A percentile compares a stretch with the other conserved stretches of the same genome.
phyloP scores from a whole-genome alignment of 1,284 basidiomycete species.

The Cystobasidium pallidum region DNA sequence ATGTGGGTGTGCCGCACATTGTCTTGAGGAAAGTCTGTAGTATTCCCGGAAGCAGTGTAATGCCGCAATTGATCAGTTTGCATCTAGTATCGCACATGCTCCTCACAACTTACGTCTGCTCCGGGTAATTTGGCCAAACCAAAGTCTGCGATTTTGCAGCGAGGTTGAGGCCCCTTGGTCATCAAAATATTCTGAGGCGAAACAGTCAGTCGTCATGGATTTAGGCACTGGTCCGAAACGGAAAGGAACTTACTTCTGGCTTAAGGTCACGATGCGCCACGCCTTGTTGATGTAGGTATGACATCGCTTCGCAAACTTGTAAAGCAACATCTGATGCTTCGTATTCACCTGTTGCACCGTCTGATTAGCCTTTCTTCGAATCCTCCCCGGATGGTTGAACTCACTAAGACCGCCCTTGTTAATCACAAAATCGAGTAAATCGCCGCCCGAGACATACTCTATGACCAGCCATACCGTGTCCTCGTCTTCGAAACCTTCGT shows the following conservation, averaged over 20 bases:
- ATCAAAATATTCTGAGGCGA: slow-evolving; percentile 68
- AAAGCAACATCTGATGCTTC: slow-evolving; percentile 67
- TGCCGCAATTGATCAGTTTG: neutral
- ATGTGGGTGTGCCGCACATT: slow-evolving; percentile 81
- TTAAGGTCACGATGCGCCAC: slow-evolving; percentile 90
- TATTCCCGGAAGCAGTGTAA: neutral
- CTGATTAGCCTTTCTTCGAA: neutral
- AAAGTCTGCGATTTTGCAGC: slow-evolving; percentile 86
- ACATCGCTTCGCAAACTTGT: slow-evolving; percentile 70
- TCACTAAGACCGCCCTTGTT: slow-evolving; percentile 64
- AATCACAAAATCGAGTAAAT: slow-evolving; percentile 80
- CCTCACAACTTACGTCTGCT: slow-evolving; percentile 52
- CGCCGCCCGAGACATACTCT: slow-evolving; percentile 76
- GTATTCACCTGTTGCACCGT: slow-evolving; percentile 62
- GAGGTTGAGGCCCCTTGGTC: slow-evolving; percentile 66
- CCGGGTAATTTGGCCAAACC: slow-evolving; percentile 87
- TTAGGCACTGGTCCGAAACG: neutral
- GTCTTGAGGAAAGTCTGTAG: slow-evolving; percentile 62
- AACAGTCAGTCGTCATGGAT: neutral
- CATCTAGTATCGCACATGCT: neutral
- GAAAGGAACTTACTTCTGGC: slow-evolving; percentile 66
- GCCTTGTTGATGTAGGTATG: slow-evolving; percentile 70
- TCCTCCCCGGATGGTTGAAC: slow-evolving; percentile 51
- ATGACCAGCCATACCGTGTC: slow-evolving; percentile 64
- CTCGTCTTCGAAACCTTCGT: slow-evolving; percentile 74